phyloP scores from a whole-genome alignment of 140 eudicot genomes.

The Oenanthe javanica region DNA sequence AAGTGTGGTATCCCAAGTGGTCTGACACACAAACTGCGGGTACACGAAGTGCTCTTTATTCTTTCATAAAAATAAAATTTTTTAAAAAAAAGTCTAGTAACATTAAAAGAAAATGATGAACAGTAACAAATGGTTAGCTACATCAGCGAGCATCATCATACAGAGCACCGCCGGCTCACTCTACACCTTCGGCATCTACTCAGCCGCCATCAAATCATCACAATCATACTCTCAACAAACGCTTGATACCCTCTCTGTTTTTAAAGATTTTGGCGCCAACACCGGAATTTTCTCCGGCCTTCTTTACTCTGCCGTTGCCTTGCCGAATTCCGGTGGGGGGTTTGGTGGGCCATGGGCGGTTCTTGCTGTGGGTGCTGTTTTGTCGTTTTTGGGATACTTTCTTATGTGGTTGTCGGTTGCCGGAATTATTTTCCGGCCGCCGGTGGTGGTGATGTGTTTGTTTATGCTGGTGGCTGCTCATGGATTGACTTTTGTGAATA shows the following conservation, averaged over 20 bases:
- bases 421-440: constrained; percentile 38
- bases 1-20: too few species aligned
- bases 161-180: constrained; percentile 68
- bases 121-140: constrained; percentile 55
- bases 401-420: constrained; percentile 72
- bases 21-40: too few species aligned
- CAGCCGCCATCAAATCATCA: constrained; percentile 47
- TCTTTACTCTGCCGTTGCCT: constrained; percentile 45
- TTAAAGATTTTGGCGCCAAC: constrained; percentile 80
- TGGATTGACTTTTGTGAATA: constrained; percentile 53
- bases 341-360: constrained; percentile 74
- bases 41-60: too few species aligned
- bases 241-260: constrained; percentile 59
- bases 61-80: too few species aligned
- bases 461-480: constrained; percentile 75
- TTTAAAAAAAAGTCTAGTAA: not conserved
- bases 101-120: not conserved
- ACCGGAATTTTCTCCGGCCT: constrained; percentile 61
- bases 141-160: constrained; percentile 73
- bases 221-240: constrained; percentile 70
- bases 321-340: constrained; percentile 4
- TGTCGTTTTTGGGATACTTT: constrained; percentile 61
- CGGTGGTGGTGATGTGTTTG: constrained; percentile 48
- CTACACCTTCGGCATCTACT: constrained; percentile 87
- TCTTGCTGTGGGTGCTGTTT: constrained; percentile 53